phyloP scores from a whole-genome alignment of 345 rosid species.

The Eucalyptus sp. region DNA sequence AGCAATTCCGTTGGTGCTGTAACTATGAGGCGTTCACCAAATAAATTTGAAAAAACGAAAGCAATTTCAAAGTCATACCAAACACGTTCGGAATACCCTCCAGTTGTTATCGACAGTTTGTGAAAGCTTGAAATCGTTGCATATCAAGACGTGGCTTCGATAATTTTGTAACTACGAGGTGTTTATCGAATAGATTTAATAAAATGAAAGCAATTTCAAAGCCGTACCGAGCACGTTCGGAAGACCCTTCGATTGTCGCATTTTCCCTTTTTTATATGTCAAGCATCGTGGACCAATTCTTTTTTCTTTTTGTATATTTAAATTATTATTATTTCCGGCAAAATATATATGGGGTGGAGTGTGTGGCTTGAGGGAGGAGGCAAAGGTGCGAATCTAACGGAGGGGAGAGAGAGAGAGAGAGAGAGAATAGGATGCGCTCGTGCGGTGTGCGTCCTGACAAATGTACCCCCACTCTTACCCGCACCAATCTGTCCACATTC shows the following conservation, averaged over 20 bases:
- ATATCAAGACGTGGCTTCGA: rapidly evolving
- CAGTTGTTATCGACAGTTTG: background rate
- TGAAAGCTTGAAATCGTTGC: too few relatives aligned
- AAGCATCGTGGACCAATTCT: background rate
- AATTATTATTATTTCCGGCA: background rate
- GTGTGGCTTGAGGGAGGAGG: background rate
- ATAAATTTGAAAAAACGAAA: background rate
- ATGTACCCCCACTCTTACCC: background rate
- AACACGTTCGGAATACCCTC: background rate
- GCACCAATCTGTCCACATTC: background rate
- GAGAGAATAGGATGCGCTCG: constrained; percentile 10
- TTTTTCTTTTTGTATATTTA: background rate
- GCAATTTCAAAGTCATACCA: background rate
- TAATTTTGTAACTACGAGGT: background rate
- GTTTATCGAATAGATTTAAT: background rate
- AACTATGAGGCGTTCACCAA: rapidly evolving
- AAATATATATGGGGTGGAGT: background rate
- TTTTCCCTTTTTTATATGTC: background rate
- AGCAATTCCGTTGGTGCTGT: rapidly evolving
- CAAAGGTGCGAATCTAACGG: constrained; percentile 6
- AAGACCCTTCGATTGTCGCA: background rate
- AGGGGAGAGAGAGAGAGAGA: background rate
- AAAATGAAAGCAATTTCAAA: background rate
- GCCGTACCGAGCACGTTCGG: background rate
- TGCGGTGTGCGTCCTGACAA: constrained; percentile 10